Conservation (phyloP, 108 stramenopile species). For the Epipyxis sp. region DNA sequence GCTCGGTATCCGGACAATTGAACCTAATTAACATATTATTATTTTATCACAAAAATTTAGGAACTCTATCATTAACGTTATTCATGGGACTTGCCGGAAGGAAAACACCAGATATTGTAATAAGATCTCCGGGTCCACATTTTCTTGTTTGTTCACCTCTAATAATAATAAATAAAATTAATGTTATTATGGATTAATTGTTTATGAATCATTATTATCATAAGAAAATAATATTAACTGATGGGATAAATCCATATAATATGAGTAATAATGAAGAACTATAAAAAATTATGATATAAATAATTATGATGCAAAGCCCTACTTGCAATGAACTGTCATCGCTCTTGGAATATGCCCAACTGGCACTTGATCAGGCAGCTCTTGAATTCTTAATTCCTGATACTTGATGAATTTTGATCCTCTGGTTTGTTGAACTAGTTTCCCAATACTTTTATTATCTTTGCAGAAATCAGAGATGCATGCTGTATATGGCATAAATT, state of each 20-base stretch:
- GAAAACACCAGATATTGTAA: constrained; percentile 87
- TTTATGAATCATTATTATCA: background rate
- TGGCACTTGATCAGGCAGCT: constrained; percentile 91
- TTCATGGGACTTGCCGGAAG: constrained; percentile 64
- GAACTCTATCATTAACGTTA: background rate
- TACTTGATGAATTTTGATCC: constrained; percentile 92
- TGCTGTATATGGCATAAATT: constrained; percentile 69
- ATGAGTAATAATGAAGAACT: background rate
- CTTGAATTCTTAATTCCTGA: constrained; percentile 94
- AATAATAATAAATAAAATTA: no score
- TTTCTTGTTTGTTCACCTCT: constrained; percentile 80
- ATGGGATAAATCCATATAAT: no score
- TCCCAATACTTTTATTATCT: constrained; percentile 30
- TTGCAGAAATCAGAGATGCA: constrained; percentile 68
- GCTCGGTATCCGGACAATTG: constrained; percentile 69
- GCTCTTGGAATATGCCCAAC: constrained; percentile 87
- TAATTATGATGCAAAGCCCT: background rate
- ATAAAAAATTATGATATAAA: background rate
- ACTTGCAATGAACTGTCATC: constrained; percentile 7
- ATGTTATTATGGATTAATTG: constrained; percentile 65
- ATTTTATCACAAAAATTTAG: background rate
- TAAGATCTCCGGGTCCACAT: constrained; percentile 86
- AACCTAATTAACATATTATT: background rate
- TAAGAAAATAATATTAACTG: no score
- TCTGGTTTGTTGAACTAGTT: constrained; percentile 68